Percentiles rank a stretch among this genome's conserved stretches.
Conservation (phyloP, 176 grass and related monocot species). For the Puccinellia tenuiflora region DNA sequence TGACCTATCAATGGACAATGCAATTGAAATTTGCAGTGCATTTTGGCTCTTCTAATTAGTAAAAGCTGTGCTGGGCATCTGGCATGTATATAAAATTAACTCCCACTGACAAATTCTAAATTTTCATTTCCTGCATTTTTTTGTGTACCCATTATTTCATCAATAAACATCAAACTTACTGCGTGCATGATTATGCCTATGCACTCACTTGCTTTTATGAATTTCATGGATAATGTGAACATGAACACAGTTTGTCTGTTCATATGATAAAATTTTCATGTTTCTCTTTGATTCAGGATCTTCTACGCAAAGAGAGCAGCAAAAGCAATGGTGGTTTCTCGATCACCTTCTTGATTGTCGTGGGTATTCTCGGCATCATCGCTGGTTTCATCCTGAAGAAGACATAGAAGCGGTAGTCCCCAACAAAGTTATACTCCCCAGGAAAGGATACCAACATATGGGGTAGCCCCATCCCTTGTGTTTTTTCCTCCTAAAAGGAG, state of each 20-base stretch:
- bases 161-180: not conserved
- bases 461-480: constrained; percentile 14
- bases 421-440: constrained; percentile 20
- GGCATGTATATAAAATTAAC: not conserved
- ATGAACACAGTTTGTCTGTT: not conserved
- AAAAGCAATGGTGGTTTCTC: constrained; percentile 54
- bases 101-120: not conserved
- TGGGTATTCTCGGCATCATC: constrained; percentile 67
- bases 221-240: not conserved
- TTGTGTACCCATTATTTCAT: not conserved
- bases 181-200: not conserved
- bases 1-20: not conserved
- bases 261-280: not conserved
- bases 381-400: constrained; percentile 80
- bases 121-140: not conserved
- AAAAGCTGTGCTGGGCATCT: not conserved
- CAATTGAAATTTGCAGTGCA: not conserved
- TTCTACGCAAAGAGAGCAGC: constrained; percentile 69
- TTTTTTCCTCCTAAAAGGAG: constrained; percentile 36
- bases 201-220: not conserved
- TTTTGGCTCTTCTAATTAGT: not conserved
- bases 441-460: constrained; percentile 22
- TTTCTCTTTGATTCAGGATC: constrained; percentile 45
- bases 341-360: constrained; percentile 66
- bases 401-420: constrained; percentile 42